These are phyloP conservation scores for Abelmoschus esculentus DNA, from an alignment of 345 rosid genomes.

Conservation along the genomic window DNA sequence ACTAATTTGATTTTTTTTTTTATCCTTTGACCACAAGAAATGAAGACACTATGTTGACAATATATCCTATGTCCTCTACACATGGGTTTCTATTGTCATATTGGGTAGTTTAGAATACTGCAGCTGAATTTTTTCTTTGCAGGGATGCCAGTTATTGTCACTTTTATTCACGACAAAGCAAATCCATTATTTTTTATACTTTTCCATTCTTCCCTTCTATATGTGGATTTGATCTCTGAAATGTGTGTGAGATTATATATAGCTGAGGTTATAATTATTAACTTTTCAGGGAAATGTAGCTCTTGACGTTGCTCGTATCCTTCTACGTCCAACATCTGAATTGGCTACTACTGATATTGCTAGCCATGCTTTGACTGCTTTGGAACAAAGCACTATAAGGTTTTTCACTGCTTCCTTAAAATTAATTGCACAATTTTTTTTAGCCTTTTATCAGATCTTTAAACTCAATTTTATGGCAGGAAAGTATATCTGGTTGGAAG, in stretches of 20 bases:
- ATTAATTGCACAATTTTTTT: slow-evolving; percentile 6
- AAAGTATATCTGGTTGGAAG: slow-evolving; percentile 84
- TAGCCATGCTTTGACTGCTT: slow-evolving; percentile 59
- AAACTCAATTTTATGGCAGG: slow-evolving; percentile 32
- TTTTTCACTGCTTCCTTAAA: slow-evolving; percentile 17
- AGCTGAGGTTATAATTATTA: not conserved
- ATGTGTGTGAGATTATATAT: not conserved
- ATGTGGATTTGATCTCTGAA: not conserved
- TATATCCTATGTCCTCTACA: not conserved
- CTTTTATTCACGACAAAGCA: not conserved
- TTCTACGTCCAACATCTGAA: slow-evolving; percentile 62
- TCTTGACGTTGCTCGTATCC: slow-evolving; percentile 84
- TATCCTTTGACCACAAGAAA: too few relatives aligned
- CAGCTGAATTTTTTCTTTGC: not conserved
- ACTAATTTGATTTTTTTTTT: not conserved
- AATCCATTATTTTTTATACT: not conserved
- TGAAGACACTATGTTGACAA: too few relatives aligned
- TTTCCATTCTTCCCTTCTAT: not conserved
- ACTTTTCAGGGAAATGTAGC: slow-evolving; percentile 88
- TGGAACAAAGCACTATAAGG: slow-evolving; percentile 77
- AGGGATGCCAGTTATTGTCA: not conserved
- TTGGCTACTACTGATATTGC: slow-evolving; percentile 85
- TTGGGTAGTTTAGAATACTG: not conserved
- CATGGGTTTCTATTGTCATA: not conserved
- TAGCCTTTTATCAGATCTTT: not conserved